A percentile compares a stretch with the other conserved stretches of the same genome.
Evolutionary conservation across 345 rosid species (phyloP).

Genomic region (Punica granatum): DNA sequence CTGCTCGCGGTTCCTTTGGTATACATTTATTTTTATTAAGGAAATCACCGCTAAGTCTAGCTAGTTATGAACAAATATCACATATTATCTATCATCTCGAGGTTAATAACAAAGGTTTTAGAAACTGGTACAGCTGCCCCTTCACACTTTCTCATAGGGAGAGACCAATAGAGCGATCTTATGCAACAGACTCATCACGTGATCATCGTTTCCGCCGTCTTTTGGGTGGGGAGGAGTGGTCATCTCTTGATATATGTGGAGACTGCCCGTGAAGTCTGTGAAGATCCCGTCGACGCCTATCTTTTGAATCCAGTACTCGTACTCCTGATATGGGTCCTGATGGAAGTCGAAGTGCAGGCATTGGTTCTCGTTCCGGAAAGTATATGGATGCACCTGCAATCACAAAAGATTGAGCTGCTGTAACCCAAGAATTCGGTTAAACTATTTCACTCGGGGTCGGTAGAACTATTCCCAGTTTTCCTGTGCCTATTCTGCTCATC

Average conservation of each 20-base stretch:
- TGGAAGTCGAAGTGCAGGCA: constrained; percentile 55
- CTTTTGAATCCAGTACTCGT: constrained; percentile 69
- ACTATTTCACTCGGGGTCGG: background rate
- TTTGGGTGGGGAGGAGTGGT: constrained; percentile 30
- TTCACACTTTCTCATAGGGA: constrained; percentile 27
- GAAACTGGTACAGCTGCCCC: background rate
- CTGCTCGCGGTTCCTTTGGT: too few species aligned
- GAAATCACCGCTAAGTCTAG: background rate
- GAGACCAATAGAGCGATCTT: constrained; percentile 39
- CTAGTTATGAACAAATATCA: background rate
- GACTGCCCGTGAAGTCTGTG: constrained; percentile 89
- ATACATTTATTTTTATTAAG: too few species aligned
- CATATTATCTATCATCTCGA: background rate
- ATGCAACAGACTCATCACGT: constrained; percentile 29
- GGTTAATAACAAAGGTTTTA: background rate
- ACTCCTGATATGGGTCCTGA: constrained; percentile 71
- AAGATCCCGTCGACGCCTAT: constrained; percentile 84
- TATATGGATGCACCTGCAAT: constrained; percentile 83
- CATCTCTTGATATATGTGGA: constrained; percentile 59
- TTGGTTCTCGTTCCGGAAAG: constrained; percentile 60
- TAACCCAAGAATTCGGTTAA: background rate
- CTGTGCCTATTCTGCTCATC: too few species aligned
- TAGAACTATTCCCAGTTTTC: too few species aligned
- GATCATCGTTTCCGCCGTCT: constrained; percentile 2
- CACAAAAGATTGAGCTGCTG: background rate